These are phyloP conservation scores for Capsicum rhomboideum DNA, from an alignment of 257 asterid species.

Conservation along the genomic window DNA sequence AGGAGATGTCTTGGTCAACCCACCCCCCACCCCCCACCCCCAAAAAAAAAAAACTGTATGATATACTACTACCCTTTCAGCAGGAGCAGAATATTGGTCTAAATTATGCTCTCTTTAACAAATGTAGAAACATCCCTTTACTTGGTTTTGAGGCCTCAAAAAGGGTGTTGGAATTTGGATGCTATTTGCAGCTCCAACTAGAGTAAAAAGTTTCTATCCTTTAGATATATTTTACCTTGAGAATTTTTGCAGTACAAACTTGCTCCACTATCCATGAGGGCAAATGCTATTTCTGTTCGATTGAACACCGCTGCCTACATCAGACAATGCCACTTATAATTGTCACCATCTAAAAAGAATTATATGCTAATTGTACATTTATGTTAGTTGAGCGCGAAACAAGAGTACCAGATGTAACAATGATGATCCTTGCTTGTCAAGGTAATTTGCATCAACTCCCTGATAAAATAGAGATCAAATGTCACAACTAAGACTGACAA, in stretches of 20 bases:
- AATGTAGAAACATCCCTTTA: background rate
- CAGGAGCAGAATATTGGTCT: background rate
- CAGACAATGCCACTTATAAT: slow-evolving; percentile 4
- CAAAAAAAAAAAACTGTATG: background rate
- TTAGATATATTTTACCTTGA: slow-evolving; percentile 52
- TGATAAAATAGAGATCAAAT: slow-evolving; percentile 14
- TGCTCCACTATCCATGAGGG: slow-evolving; percentile 90
- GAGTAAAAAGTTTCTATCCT: background rate
- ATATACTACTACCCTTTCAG: background rate
- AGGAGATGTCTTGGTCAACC: background rate
- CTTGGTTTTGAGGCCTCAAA: background rate
- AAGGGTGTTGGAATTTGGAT: background rate
- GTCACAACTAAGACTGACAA: background rate
- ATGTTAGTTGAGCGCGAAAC: slow-evolving; percentile 4
- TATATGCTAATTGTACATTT: background rate
- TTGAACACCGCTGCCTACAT: slow-evolving; percentile 92
- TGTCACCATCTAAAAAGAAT: background rate
- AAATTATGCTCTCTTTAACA: background rate
- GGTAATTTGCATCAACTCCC: slow-evolving; percentile 93
- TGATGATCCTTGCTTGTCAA: slow-evolving; percentile 92
- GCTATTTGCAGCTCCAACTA: background rate
- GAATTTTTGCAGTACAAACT: slow-evolving; percentile 61
- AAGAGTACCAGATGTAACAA: slow-evolving; percentile 71
- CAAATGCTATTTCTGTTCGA: slow-evolving; percentile 83
- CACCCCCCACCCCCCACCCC: no score